phyloP scores from a whole-genome alignment of 225 moss, liverwort and hornwort genomes.

The Marchantia paleacea region DNA sequence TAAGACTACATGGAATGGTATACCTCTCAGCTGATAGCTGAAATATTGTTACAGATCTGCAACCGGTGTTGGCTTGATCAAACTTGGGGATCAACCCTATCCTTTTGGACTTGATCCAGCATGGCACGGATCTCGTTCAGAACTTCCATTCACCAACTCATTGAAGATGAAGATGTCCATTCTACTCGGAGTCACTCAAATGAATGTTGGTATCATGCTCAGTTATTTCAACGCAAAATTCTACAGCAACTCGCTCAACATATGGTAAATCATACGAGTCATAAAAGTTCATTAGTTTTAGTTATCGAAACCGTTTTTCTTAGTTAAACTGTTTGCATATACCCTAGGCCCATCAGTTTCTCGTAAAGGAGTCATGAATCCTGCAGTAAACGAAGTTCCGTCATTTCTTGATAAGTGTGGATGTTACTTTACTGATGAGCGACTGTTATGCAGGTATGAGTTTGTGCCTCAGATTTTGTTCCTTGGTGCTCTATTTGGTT shows the following conservation, averaged over 20 bases:
- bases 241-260: constrained; percentile 60
- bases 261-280: constrained; percentile 46
- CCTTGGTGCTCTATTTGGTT: constrained; percentile 85
- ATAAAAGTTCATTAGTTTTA: too few species aligned
- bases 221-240: constrained; percentile 86
- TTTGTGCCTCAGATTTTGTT: constrained; percentile 95
- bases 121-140: constrained; percentile 96
- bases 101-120: constrained; percentile 86
- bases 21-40: not conserved
- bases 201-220: constrained; percentile 92
- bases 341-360: not conserved
- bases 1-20: not conserved
- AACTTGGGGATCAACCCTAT: constrained; percentile 59
- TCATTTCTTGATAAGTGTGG: not conserved
- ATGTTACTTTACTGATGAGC: not conserved
- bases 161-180: constrained; percentile 99
- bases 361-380: not conserved
- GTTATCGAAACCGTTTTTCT: too few species aligned
- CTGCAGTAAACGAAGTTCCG: not conserved
- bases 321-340: not conserved
- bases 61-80: constrained; percentile 52
- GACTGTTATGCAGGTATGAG: constrained; percentile 64
- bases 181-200: constrained; percentile 76
- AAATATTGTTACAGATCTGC: constrained; percentile 52
- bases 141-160: constrained; percentile 81